Conservation (phyloP, 2,329 filamentous ascomycete genomes). For the Nannizzia gypsea region DNA sequence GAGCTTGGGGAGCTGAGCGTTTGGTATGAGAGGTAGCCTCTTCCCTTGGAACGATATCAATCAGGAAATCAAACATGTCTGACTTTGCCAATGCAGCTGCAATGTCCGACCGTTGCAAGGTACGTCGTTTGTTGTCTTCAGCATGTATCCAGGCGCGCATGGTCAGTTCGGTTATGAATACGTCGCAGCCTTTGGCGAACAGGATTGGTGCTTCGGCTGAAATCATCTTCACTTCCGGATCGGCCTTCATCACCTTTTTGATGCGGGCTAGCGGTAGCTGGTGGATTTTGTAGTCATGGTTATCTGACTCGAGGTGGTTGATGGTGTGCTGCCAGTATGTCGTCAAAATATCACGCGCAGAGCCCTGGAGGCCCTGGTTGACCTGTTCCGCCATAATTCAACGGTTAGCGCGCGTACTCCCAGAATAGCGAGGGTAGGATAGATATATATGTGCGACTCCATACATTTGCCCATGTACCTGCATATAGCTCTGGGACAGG, state of each 20-base stretch:
- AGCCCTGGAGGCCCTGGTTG: constrained; percentile 83
- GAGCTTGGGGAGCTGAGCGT: constrained; percentile 41
- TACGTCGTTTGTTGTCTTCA: constrained; percentile 95
- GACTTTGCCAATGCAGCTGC: constrained; percentile 91
- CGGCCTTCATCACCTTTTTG: constrained; percentile 99
- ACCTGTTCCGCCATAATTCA: constrained; percentile 46
- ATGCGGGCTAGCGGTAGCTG: constrained; percentile 94
- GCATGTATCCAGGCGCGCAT: constrained; percentile 99
- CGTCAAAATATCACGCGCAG: constrained; percentile 92
- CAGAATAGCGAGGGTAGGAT: background rate
- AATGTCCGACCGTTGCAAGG: constrained; percentile 89
- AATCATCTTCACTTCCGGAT: constrained; percentile 99
- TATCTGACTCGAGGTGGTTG: constrained; percentile 84
- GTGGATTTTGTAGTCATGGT: constrained; percentile 96
- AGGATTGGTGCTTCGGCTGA: constrained; percentile 95
- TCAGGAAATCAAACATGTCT: constrained; percentile 99
- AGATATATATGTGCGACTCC: constrained; percentile 20
- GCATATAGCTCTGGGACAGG: constrained; percentile 86
- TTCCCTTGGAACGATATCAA: constrained; percentile 94
- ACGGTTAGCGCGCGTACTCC: background rate
- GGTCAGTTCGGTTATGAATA: constrained; percentile 96
- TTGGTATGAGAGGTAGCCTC: constrained; percentile 81
- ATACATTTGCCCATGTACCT: constrained; percentile 87
- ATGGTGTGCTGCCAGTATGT: constrained; percentile 99
- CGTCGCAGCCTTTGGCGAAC: constrained; percentile 96